Base-by-base conservation (phyloP, 1,139 yeast genomes). In the Arxiozyma bovina region DNA sequence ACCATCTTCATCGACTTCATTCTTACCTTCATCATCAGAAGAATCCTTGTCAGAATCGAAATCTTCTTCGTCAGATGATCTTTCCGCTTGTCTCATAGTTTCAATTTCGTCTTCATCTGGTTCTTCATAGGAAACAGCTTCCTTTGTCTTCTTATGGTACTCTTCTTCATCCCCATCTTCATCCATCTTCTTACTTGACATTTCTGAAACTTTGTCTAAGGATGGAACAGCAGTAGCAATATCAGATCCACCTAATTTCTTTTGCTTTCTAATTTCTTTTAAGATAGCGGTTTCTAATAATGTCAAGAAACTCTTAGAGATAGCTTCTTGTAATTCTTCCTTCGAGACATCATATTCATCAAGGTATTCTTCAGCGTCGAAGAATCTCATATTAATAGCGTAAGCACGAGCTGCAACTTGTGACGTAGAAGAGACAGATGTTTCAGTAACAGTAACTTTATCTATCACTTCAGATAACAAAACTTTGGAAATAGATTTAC, bases 91-190 rank as follows among this genome's bases (percentile, higher is more conserved):
- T 70, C 83, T 83, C 91, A 87, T 87, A 48, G 87, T 85, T 70
- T 87, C 96, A 57, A 87, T 74, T 69, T 89, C 96, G 50, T 88
- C 97, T 58, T 88, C 97, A 72, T 90, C 97, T 34, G 96, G 96
- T 21, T 84, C 96, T 62, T 89, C 97, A 65, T 90, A 91, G 0
- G 96, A 87, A 46, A 89, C 96, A 27, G 95, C 84, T 73, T 90
- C 95, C 68, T 89, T 89, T 42, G 82, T 77, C 63, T 82, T 82
- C 56, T 78, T 73, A 63, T 77, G 79, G 59, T 76, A 73, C 63
- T 77, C 81, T 57, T 83, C 89, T 59, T 85, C 89, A 61, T 84
- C 87, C 53, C 84, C 87, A 64, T 84, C 90, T 50, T 77, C 87
- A 11, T 49, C 51, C 49, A 72, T 78, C 48, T 64, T 73, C 58